Evolutionary conservation across 306 rosid species (phyloP), one percentile per base, ranked within the genome.

Genomic region (Sophora flavescens): DNA sequence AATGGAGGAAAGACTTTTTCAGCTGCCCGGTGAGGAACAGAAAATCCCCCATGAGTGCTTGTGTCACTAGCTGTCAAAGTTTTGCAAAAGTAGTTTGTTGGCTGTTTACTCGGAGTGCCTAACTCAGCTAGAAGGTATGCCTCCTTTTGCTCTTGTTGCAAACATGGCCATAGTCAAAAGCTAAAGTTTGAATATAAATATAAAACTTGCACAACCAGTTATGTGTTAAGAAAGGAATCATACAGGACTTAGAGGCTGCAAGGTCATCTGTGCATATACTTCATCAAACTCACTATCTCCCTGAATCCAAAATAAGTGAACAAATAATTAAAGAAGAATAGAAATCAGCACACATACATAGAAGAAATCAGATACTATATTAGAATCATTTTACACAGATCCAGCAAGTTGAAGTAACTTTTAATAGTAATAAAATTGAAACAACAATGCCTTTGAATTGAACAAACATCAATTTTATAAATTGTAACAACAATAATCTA

Each of bases 211-310:
- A 41, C 45, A 18, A 54, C 9, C 15, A 69, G 80, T 57, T 14
- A 48, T 76, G 50, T 42, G 62, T 33, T 26, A 72, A 56, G 36
- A 84, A 48, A 81, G 57, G 82, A 68, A 76, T 74, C 88, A 44
- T 90, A 94, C 98, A 52, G 86, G 89, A 85, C 73, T 94, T 45
- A 94, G 84, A 16, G 98, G 93, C 52, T 94, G 98, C 89, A 94
- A 84, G 44, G 98, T 94, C 98, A 94, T 94, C 61, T 91, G 98
- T 0, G 97, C 98, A 35, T 94, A 94, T 32, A 94, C 98, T 90
- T 94, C 88, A 78, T 85, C 97, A 2, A 97, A 90, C 88, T 94
- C 97, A 0, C 72, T 75, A 83, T 94, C 98, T 45, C 96, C 98
- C 98, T 91, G 96, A 80, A 88, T 76, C 53, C 64, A 68, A 11